These are phyloP conservation scores for Phytophthora ohioensis DNA, from an alignment of 352 stramenopile species.

Conservation along the genomic window DNA sequence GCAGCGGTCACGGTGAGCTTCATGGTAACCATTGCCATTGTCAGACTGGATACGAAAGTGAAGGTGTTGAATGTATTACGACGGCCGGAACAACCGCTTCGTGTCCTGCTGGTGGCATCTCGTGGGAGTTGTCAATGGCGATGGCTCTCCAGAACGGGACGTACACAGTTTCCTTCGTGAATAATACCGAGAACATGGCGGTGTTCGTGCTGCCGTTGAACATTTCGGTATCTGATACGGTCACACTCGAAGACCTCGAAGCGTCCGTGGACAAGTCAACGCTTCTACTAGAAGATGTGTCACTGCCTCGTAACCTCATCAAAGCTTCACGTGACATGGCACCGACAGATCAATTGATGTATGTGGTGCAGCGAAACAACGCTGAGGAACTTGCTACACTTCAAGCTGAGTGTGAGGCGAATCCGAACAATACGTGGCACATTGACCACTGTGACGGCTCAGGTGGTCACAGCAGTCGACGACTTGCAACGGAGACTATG, in stretches of 20 bases:
- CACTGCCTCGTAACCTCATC: slow-evolving; percentile 52
- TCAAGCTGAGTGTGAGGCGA: slow-evolving; percentile 50
- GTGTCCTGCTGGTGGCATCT: slow-evolving; percentile 48
- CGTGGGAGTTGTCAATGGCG: slow-evolving; percentile 51
- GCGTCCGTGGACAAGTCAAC: slow-evolving; percentile 33
- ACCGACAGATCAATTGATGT: slow-evolving; percentile 49
- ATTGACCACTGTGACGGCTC: slow-evolving; percentile 57
- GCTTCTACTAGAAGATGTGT: slow-evolving; percentile 47
- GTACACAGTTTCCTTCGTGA: slow-evolving; percentile 49
- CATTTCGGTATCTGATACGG: slow-evolving; percentile 23
- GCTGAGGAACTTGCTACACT: slow-evolving; percentile 45
- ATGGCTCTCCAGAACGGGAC: slow-evolving; percentile 56
- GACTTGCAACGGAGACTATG: slow-evolving; percentile 41
- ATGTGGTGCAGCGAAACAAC: slow-evolving; percentile 61
- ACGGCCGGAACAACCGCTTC: slow-evolving; percentile 26
- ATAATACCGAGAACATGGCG: slow-evolving; percentile 61
- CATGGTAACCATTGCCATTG: slow-evolving; percentile 63
- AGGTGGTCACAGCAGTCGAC: slow-evolving; percentile 39
- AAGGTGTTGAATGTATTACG: slow-evolving; percentile 47
- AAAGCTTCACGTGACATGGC: slow-evolving; percentile 51
- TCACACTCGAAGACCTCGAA: slow-evolving; percentile 36
- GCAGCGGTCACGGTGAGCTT: slow-evolving; percentile 51
- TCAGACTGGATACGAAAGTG: slow-evolving; percentile 47
- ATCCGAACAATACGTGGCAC: slow-evolving; percentile 53
- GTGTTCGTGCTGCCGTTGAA: slow-evolving; percentile 49